phyloP scores from a whole-genome alignment of 73 alveolate genomes.

The Stentor coeruleus region DNA sequence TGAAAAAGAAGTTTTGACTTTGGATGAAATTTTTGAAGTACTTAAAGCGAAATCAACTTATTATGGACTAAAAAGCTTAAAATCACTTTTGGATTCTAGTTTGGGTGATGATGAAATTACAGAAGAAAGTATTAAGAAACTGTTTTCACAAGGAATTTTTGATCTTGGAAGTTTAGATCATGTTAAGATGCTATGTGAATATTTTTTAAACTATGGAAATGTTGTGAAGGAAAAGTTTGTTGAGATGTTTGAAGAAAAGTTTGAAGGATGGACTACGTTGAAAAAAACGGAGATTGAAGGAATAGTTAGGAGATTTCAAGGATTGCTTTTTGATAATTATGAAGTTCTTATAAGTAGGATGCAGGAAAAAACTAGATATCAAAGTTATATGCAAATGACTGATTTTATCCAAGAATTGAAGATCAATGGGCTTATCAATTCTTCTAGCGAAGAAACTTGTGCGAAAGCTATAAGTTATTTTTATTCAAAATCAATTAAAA shows the following conservation, averaged over 20 bases:
- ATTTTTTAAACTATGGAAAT: too few relatives aligned
- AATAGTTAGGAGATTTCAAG: not conserved
- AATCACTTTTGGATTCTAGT: not conserved
- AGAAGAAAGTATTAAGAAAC: not conserved
- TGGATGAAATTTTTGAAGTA: not conserved
- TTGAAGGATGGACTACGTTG: not conserved
- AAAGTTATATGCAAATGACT: not conserved
- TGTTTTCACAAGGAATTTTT: not conserved
- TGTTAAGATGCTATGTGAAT: too few relatives aligned
- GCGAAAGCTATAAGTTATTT: not conserved
- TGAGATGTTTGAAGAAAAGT: not conserved
- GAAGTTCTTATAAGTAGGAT: not conserved
- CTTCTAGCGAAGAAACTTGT: not conserved
- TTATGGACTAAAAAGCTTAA: not conserved
- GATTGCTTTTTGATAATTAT: not conserved
- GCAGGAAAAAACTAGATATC: not conserved
- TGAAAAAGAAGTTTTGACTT: not conserved
- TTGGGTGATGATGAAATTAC: not conserved
- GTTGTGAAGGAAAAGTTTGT: not conserved
- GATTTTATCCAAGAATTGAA: not conserved
- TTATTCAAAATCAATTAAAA: not conserved
- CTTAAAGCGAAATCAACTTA: not conserved
- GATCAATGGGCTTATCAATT: not conserved
- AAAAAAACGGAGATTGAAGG: not conserved
- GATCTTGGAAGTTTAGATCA: not conserved